phyloP scores from a whole-genome alignment of 2,329 filamentous ascomycete genomes.

The Chaetomiaceae sp. region DNA sequence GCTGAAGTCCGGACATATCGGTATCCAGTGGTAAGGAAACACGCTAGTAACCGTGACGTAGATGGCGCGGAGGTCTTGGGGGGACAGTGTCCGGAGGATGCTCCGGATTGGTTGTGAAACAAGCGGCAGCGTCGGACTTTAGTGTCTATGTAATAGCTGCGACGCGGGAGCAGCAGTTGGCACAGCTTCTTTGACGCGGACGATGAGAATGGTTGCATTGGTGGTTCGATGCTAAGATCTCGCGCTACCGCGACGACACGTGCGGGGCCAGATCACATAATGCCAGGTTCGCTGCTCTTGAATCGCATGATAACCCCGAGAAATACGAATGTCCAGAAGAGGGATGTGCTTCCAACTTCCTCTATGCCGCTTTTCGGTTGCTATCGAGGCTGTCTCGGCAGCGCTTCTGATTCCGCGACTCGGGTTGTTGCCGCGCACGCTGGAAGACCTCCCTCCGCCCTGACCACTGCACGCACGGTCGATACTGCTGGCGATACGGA shows the following conservation, averaged over 20 bases:
- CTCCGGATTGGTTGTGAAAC: not conserved
- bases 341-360: too few species aligned
- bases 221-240: slow-evolving; percentile 14
- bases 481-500: too few species aligned
- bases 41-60: not conserved
- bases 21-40: not conserved
- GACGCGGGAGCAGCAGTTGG: not conserved
- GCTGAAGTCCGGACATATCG: too few species aligned
- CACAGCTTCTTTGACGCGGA: not conserved
- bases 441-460: too few species aligned
- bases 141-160: too few species aligned
- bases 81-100: not conserved
- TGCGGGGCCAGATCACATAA: slow-evolving; percentile 11
- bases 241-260: slow-evolving; percentile 14
- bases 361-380: too few species aligned
- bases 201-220: not conserved
- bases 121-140: too few species aligned
- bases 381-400: too few species aligned
- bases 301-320: slow-evolving; percentile 1
- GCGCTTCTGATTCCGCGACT: too few species aligned
- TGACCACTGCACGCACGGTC: too few species aligned
- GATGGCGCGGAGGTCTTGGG: not conserved
- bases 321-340: too few species aligned
- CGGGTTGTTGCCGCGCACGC: too few species aligned
- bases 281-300: not conserved